Percentiles rank a stretch among this genome's conserved stretches.
Evolutionary conservation across 2,329 filamentous ascomycete genomes (phyloP).

Genomic region (Salinomyces thailandicus): DNA sequence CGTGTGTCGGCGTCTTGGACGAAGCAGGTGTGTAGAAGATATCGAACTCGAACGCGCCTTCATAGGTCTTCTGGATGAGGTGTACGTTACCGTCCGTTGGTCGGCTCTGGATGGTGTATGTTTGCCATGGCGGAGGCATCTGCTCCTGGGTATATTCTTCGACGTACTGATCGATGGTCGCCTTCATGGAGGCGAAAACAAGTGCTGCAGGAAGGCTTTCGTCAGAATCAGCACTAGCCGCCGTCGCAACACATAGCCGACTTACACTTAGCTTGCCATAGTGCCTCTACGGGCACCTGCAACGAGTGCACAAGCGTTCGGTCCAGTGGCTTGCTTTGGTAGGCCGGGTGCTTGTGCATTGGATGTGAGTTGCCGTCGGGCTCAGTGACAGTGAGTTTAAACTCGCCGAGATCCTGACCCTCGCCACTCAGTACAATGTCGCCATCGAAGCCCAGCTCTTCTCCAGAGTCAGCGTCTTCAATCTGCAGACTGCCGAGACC

Average conservation of each 20-base stretch:
- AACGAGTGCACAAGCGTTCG: slow-evolving; percentile 65
- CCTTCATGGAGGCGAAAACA: slow-evolving; percentile 53
- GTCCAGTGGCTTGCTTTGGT: slow-evolving; percentile 59
- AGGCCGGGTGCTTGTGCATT: slow-evolving; percentile 49
- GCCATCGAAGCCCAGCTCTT: slow-evolving; percentile 47
- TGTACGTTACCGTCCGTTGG: slow-evolving; percentile 70
- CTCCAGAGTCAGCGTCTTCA: slow-evolving; percentile 41
- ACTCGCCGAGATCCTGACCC: slow-evolving; percentile 64
- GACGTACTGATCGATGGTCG: slow-evolving; percentile 50
- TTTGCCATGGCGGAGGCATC: slow-evolving; percentile 70
- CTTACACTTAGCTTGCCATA: slow-evolving; percentile 74
- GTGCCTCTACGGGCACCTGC: slow-evolving; percentile 52
- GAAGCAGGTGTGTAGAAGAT: slow-evolving; percentile 78
- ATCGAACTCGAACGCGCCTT: slow-evolving; percentile 85
- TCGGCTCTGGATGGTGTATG: slow-evolving; percentile 65
- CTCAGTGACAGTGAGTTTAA: slow-evolving; percentile 65
- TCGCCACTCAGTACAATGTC: slow-evolving; percentile 61
- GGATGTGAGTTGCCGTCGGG: slow-evolving; percentile 55
- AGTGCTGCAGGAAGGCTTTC: slow-evolving; percentile 36
- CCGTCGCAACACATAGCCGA: slow-evolving; percentile 14
- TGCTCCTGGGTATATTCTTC: slow-evolving; percentile 52
- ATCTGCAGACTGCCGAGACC: slow-evolving; percentile 57
- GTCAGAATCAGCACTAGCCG: slow-evolving; percentile 34
- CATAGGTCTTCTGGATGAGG: slow-evolving; percentile 81
- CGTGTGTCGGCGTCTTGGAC: slow-evolving; percentile 26